Conservation (phyloP, 371 early-diverging fungal genomes). For the Mortierella sp. region DNA sequence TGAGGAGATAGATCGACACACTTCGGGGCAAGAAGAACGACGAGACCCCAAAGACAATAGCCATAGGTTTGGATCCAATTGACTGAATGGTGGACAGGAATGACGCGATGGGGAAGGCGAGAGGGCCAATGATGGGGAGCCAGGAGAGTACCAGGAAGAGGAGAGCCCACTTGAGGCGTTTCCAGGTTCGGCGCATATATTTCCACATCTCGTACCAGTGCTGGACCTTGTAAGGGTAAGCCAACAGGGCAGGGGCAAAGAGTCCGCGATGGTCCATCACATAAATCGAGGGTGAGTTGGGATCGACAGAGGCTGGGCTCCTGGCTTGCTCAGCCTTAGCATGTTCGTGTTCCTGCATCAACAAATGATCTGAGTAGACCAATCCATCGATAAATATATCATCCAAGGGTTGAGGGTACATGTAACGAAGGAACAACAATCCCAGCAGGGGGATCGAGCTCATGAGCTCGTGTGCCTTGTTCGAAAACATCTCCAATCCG, state of each 20-base stretch:
- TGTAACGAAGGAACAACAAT: constrained; percentile 72
- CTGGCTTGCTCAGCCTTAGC: constrained; percentile 50
- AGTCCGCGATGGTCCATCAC: constrained; percentile 62
- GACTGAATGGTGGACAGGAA: constrained; percentile 56
- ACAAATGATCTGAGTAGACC: constrained; percentile 61
- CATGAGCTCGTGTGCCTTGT: constrained; percentile 61
- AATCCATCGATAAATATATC: constrained; percentile 75
- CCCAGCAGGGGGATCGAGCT: constrained; percentile 68
- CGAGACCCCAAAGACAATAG: constrained; percentile 59
- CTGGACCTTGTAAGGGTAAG: constrained; percentile 61
- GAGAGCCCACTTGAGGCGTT: constrained; percentile 63
- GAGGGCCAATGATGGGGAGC: constrained; percentile 70
- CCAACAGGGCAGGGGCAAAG: constrained; percentile 62
- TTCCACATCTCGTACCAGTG: constrained; percentile 69
- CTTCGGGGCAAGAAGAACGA: constrained; percentile 64
- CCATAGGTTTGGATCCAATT: constrained; percentile 56
- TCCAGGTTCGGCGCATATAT: constrained; percentile 65
- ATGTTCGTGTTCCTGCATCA: constrained; percentile 47
- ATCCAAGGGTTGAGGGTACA: constrained; percentile 77
- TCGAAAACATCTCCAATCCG: constrained; percentile 46
- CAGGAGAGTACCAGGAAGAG: constrained; percentile 66
- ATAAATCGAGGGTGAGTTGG: constrained; percentile 31
- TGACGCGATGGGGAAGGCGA: constrained; percentile 71
- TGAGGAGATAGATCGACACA: constrained; percentile 64
- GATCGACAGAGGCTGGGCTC: constrained; percentile 14